Evolutionary conservation across 352 stramenopile genomes (phyloP).

Genomic region (Pythium sp.): DNA sequence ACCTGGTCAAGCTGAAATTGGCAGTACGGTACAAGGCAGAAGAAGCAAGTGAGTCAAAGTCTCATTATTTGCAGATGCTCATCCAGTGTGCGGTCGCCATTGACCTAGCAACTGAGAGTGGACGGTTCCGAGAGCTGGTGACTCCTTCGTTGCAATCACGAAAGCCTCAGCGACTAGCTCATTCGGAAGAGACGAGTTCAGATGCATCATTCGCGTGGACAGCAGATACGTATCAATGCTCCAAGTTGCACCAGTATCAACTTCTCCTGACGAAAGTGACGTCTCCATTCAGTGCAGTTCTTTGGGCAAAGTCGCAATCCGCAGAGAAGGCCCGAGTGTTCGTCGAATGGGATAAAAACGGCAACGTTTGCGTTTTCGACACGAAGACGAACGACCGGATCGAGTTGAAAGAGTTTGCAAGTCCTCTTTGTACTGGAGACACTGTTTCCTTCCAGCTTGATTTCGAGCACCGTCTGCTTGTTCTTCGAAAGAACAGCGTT

Average conservation of each 20-base stretch:
- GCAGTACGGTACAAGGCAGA: constrained; percentile 46
- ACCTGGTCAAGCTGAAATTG: constrained; percentile 47
- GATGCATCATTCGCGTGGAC: constrained; percentile 2
- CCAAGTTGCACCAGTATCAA: constrained; percentile 11
- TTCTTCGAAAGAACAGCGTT: constrained; percentile 43
- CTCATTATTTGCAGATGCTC: constrained; percentile 54
- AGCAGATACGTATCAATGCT: background rate
- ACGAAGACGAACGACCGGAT: constrained; percentile 10
- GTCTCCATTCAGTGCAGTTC: constrained; percentile 22
- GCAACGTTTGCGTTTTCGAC: constrained; percentile 17
- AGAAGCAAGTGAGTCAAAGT: constrained; percentile 52
- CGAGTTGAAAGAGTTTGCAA: constrained; percentile 18
- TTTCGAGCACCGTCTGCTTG: constrained; percentile 23
- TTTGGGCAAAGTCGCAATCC: constrained; percentile 1
- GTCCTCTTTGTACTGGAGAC: constrained; percentile 36
- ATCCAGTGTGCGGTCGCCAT: constrained; percentile 56
- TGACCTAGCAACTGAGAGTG: constrained; percentile 54
- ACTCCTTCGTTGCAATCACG: background rate
- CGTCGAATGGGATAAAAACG: constrained; percentile 28
- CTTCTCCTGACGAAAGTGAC: constrained; percentile 23
- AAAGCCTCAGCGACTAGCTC: constrained; percentile 3
- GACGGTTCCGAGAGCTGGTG: background rate
- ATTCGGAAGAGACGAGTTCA: background rate
- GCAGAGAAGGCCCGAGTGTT: background rate
- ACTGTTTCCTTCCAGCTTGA: constrained; percentile 42